Evolutionary conservation across 1,284 basidiomycete genomes (phyloP), one percentile per base, ranked within the genome.

Genomic region (Ceraceosorus bombacis): DNA sequence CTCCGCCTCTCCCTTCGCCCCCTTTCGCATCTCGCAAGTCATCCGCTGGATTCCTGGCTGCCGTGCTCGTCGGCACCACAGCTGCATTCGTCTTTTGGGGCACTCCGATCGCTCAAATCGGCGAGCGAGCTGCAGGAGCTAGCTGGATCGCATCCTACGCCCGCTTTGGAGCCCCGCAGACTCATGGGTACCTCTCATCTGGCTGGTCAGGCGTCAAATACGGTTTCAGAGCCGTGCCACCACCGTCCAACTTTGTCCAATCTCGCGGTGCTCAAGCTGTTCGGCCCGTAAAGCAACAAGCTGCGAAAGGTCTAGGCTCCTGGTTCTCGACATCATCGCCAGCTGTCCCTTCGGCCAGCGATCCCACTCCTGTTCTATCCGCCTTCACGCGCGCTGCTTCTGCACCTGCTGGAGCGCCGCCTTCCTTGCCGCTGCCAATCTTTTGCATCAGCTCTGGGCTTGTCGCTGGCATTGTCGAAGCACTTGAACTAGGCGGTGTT

Each of bases 1-100:
- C 92, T 0, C 85, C 86, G 1, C 85, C 83, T 7, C 85, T 97
- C 1, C 88, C 88, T 1, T 73, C 76, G 79, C 81, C 90, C 15
- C 88, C 88, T 0, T 83, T 93, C 58, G 89, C 89, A 0, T 83
- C 85, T 0, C 85, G 88, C 70, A 94, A 94, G 79, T 89, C 88
- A 5, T 79, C 90, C 7, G 94, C 93, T 0, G 94, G 94, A 0
- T 95, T 94, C 80, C 83, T 82, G 9, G 94, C 92, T 0, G 93
- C 91, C 1, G 81, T 85, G 6, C 63, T 88, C 48, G 89, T 89
- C 0, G 92, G 92, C 52, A 82, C 86, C 0, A 73, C 81, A 13
- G 87, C 91, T 62, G 84, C 87, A 2, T 79, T 85, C 48, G 82
- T 83, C 9, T 95, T 95, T 80, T 96, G 90, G 90, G 72, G 72